Percentiles rank a stretch among this genome's conserved stretches.
These are phyloP conservation scores for Fagus sylvatica DNA, from an alignment of 306 rosid genomes.

Conservation along the genomic window DNA sequence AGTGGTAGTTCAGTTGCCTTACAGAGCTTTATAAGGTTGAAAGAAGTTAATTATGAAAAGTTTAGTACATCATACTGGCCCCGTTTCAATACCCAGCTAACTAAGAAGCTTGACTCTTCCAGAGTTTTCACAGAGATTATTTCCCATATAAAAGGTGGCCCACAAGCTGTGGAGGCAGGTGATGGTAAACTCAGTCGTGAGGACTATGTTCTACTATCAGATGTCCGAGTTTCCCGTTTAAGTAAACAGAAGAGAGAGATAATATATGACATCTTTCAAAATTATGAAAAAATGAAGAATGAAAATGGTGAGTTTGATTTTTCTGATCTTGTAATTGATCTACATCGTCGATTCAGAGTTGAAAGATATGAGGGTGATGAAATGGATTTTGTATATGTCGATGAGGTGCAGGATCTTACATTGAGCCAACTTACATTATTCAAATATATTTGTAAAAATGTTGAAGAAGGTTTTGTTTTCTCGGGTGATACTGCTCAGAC, in stretches of 20 bases:
- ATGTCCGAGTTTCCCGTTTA: slow-evolving; percentile 47
- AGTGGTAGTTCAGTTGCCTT: slow-evolving; percentile 46
- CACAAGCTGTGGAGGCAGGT: slow-evolving; percentile 29
- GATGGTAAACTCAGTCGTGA: slow-evolving; percentile 49
- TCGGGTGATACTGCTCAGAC: slow-evolving; percentile 88
- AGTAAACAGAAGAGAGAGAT: slow-evolving; percentile 42
- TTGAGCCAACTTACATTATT: slow-evolving; percentile 78
- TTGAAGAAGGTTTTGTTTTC: slow-evolving; percentile 81
- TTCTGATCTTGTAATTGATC: slow-evolving; percentile 67
- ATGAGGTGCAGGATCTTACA: slow-evolving; percentile 83
- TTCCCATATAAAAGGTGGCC: slow-evolving; percentile 73
- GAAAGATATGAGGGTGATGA: slow-evolving; percentile 49
- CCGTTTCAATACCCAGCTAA: slow-evolving; percentile 53
- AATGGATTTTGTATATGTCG: slow-evolving; percentile 66
- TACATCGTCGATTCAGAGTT: slow-evolving; percentile 48
- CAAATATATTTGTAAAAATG: slow-evolving; percentile 62
- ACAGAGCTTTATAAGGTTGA: slow-evolving; percentile 51
- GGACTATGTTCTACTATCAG: slow-evolving; percentile 46
- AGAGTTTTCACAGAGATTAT: slow-evolving; percentile 69
- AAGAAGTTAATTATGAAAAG: slow-evolving; percentile 69
- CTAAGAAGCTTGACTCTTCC: slow-evolving; percentile 58
- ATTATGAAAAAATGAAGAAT: slow-evolving; percentile 67
- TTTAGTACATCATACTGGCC: slow-evolving; percentile 73
- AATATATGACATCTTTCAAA: slow-evolving; percentile 53
- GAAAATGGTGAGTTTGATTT: slow-evolving; percentile 68